Base-by-base conservation (phyloP, 371 early-diverging fungal species). In the Apophysomyces trapeziformis region DNA sequence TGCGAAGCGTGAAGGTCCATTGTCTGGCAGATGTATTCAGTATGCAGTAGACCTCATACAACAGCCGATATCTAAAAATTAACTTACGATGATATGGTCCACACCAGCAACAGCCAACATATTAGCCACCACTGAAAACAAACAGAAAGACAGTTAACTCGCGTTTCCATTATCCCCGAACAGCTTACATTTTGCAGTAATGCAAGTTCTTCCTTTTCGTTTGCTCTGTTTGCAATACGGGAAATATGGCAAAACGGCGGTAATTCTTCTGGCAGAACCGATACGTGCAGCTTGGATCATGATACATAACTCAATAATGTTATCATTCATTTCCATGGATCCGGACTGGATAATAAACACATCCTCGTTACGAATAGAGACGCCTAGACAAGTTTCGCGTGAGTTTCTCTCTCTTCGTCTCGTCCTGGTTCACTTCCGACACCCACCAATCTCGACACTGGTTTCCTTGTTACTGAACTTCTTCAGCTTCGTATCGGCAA, bases 291-390 rank as follows among this genome's bases (percentile, higher is more conserved):
- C 96, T 68, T 94, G 93, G 71, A 98, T 92, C 95, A 98, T 93
- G 65, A 98, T 96, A 67, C 97, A 87, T 60, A 96, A 86, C 80
- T 98, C 99, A 90, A 98, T 95, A 59, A 98, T 79, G 66, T 96
- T 92, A 80, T 98, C 99, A 77, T 98, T 98, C 79, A 96, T 92
- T 39, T 85, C 77, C 62, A 83, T 82, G 21, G 92, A 94, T 12
- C 98, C 97, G 38, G 93, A 92, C 76, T 98, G 98, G 68, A 99
- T 94, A 67, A 99, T 94, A 78, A 89, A 98, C n/a, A 98, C 96
- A 83, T 98, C 96, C 74, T 95, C 89, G 58, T 95, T 88, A 65
- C 98, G 93, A 66, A 98, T 95, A 60, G 97, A 97, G 43, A 92
- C 90, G 36, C 93, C 96, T 81, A 90, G 63, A n/a, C 11, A 44